Percentiles rank a stretch among this genome's conserved stretches.
These are phyloP conservation scores for Populus hybrid DNA, from an alignment of 441 rosid genomes.

Conservation along the genomic window DNA sequence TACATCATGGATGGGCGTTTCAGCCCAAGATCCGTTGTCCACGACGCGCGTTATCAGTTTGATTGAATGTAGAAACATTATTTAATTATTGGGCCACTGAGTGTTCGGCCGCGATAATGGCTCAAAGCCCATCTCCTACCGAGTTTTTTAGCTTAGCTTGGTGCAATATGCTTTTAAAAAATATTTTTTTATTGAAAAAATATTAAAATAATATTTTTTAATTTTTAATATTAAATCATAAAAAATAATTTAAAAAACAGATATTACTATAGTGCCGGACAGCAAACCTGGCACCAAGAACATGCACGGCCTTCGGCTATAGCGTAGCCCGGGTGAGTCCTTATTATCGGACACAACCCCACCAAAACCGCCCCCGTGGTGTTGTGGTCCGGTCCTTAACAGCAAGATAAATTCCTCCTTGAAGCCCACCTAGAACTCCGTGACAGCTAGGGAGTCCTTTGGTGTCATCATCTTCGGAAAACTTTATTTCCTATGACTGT, in stretches of 20 bases:
- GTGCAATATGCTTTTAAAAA: not conserved
- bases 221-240: too few species aligned
- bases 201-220: too few species aligned
- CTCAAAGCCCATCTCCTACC: conserved; percentile 54
- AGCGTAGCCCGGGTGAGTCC: conserved; percentile 62
- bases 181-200: too few species aligned
- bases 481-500: conserved; percentile 56
- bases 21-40: not conserved
- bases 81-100: too few species aligned
- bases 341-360: conserved; percentile 52
- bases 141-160: conserved; percentile 61
- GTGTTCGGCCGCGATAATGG: conserved; percentile 35
- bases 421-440: conserved; percentile 64
- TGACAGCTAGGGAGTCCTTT: conserved; percentile 47
- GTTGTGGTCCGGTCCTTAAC: conserved; percentile 49
- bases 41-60: too few species aligned
- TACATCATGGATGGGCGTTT: not conserved
- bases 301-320: conserved; percentile 73
- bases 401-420: conserved; percentile 34
- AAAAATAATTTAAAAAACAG: too few species aligned
- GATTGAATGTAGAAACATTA: too few species aligned
- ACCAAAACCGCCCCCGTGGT: conserved; percentile 54
- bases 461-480: conserved; percentile 62
- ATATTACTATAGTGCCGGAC: too few species aligned
- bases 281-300: conserved; percentile 42